phyloP scores from a whole-genome alignment of 495 filamentous ascomycete genomes.

The Extremus antarcticus region DNA sequence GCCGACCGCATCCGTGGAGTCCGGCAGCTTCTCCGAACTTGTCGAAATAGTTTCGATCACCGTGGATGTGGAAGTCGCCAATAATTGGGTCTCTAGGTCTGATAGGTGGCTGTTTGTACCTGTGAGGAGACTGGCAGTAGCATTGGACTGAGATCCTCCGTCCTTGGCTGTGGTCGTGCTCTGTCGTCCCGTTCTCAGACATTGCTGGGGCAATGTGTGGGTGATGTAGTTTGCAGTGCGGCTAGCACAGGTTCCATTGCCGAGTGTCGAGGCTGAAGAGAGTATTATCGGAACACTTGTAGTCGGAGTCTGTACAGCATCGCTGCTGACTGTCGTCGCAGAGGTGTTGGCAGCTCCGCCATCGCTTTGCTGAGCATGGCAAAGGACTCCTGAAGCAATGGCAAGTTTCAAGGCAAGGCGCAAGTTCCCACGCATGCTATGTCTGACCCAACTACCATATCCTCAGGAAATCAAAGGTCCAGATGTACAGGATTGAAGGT shows the following conservation, averaged over 20 bases:
- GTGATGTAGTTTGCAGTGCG: constrained; percentile 73
- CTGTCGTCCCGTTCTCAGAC: constrained; percentile 42
- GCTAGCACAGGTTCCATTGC: constrained; percentile 44
- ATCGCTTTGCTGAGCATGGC: not conserved
- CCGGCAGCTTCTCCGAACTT: not conserved
- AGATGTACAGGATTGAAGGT: too few relatives aligned
- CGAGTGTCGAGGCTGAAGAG: too few relatives aligned
- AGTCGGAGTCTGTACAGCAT: not conserved
- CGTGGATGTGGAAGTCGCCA: not conserved
- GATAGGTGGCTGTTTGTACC: too few relatives aligned
- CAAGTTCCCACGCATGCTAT: not conserved
- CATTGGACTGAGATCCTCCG: too few relatives aligned
- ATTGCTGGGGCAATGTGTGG: constrained; percentile 67
- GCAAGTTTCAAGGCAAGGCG: not conserved
- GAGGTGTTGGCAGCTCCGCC: not conserved
- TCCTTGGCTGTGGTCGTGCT: not conserved
- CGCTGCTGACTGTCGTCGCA: not conserved
- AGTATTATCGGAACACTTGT: not conserved
- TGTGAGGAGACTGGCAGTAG: too few relatives aligned
- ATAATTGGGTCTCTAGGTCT: too few relatives aligned
- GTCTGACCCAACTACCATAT: not conserved
- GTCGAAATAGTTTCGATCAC: not conserved
- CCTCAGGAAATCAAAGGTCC: too few relatives aligned
- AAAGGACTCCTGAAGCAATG: not conserved
- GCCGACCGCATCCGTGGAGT: not conserved